Percentiles rank a stretch among this genome's conserved stretches.
Evolutionary conservation across 805 yeast genomes (phyloP).

Genomic region (Teunomyces pallodes): DNA sequence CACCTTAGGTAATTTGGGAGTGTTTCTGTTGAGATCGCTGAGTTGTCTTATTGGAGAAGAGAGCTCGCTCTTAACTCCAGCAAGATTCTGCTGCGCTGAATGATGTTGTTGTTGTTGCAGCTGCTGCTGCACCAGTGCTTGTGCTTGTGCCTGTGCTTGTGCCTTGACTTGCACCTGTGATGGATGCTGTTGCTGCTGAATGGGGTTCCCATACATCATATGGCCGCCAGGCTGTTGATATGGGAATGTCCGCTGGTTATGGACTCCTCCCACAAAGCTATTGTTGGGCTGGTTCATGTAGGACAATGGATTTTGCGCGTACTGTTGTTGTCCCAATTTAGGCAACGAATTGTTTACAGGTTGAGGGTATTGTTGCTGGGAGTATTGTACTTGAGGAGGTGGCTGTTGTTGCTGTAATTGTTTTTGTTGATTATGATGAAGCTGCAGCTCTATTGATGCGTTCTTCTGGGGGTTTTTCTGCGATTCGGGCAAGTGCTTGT

Average conservation of each 20-base stretch:
- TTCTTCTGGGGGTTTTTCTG: slow-evolving; percentile 26
- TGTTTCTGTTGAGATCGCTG: slow-evolving; percentile 17
- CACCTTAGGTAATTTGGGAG: slow-evolving; percentile 35
- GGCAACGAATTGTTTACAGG: slow-evolving; percentile 17
- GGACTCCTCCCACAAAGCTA: slow-evolving; percentile 4
- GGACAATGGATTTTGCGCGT: slow-evolving; percentile 21
- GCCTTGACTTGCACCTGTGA: neutral
- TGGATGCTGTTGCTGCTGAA: slow-evolving; percentile 15
- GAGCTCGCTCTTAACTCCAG: slow-evolving; percentile 40
- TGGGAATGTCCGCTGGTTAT: slow-evolving; percentile 12
- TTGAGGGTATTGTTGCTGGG: slow-evolving; percentile 11
- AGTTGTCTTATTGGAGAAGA: slow-evolving; percentile 33
- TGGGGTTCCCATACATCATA: slow-evolving; percentile 21
- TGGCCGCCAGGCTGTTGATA: slow-evolving; percentile 17
- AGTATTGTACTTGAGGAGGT: neutral
- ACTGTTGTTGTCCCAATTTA: slow-evolving; percentile 19
- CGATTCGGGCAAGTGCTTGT: slow-evolving; percentile 51
- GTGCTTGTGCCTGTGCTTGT: slow-evolving; percentile 12
- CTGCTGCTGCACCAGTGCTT: slow-evolving; percentile 4
- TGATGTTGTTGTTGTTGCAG: slow-evolving; percentile 9
- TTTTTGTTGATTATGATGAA: slow-evolving; percentile 15
- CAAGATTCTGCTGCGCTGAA: slow-evolving; percentile 5
- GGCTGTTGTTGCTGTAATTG: slow-evolving; percentile 13
- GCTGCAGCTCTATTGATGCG: slow-evolving; percentile 14
- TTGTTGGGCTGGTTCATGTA: slow-evolving; percentile 15